These are phyloP conservation scores for Neurospora terricola DNA, from an alignment of 495 filamentous ascomycete genomes.

Conservation along the genomic window DNA sequence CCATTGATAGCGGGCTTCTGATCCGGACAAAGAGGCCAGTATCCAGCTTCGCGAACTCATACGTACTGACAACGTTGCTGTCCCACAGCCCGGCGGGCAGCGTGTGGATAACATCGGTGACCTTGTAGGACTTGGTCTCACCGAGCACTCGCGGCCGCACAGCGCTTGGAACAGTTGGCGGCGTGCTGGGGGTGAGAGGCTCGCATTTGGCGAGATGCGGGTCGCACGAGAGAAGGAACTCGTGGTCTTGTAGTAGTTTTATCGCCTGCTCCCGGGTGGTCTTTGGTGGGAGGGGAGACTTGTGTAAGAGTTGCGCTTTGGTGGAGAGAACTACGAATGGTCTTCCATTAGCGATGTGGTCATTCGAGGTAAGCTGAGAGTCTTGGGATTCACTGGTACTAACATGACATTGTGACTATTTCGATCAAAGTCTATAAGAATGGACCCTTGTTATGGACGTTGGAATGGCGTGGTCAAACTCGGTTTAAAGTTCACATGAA, in stretches of 20 bases:
- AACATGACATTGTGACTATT: constrained; percentile 17
- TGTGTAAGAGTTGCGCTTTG: constrained; percentile 39
- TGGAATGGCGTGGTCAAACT: not conserved
- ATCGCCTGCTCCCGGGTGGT: constrained; percentile 49
- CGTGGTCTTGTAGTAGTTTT: constrained; percentile 51
- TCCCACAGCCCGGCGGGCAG: constrained; percentile 36
- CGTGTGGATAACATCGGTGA: constrained; percentile 28
- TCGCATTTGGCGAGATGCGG: constrained; percentile 33
- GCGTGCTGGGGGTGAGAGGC: constrained; percentile 7
- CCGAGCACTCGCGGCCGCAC: constrained; percentile 8
- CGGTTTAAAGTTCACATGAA: not conserved
- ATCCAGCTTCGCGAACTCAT: constrained; percentile 32
- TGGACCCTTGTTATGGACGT: not conserved
- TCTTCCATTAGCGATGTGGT: not conserved
- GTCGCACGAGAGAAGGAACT: constrained; percentile 34
- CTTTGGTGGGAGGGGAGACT: constrained; percentile 47
- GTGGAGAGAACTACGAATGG: constrained; percentile 25
- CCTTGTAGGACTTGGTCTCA: constrained; percentile 11
- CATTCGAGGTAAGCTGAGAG: not conserved
- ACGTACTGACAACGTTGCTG: constrained; percentile 34
- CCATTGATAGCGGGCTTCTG: constrained; percentile 31
- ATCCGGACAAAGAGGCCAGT: constrained; percentile 37
- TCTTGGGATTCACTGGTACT: not conserved
- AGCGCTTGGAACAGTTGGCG: constrained; percentile 10
- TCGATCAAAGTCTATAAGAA: not conserved